A percentile compares a stretch with the other conserved stretches of the same genome.
Evolutionary conservation across 306 rosid species (phyloP).

Genomic region (Betula pendula): DNA sequence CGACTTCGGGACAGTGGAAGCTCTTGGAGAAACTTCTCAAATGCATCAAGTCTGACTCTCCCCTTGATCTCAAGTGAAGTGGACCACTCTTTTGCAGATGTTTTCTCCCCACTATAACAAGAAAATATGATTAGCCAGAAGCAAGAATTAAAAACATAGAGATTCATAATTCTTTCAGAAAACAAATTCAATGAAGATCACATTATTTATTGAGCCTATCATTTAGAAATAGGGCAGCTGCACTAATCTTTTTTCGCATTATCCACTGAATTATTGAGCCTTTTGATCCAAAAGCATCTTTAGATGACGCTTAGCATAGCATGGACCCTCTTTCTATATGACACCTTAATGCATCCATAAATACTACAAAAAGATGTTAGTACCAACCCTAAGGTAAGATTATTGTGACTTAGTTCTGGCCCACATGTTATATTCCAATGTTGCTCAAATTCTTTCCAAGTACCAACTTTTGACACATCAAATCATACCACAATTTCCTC

Average conservation of each 20-base stretch:
- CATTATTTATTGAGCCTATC: not conserved
- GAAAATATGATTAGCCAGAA: conserved; percentile 33
- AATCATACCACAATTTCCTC: not conserved
- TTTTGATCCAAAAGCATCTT: not conserved
- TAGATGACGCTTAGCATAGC: not conserved
- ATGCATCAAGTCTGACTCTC: conserved; percentile 88
- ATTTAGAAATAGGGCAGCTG: not conserved
- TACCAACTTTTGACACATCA: not conserved
- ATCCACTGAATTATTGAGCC: not conserved
- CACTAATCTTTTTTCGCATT: not conserved
- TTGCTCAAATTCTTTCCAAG: not conserved
- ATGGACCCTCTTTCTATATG: not conserved
- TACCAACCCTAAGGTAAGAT: not conserved
- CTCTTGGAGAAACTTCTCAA: conserved; percentile 86
- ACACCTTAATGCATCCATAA: not conserved
- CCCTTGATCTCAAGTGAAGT: conserved; percentile 88
- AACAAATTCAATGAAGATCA: not conserved
- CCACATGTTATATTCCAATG: not conserved
- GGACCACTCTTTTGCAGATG: conserved; percentile 80
- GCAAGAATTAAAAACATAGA: not conserved
- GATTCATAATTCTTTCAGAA: not conserved
- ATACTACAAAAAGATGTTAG: not conserved
- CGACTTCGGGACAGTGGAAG: conserved; percentile 88
- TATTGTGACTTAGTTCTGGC: not conserved
- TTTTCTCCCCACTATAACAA: conserved; percentile 79